These are phyloP conservation scores for Arachis hypogaea DNA, from an alignment of 306 rosid species.

Conservation along the genomic window DNA sequence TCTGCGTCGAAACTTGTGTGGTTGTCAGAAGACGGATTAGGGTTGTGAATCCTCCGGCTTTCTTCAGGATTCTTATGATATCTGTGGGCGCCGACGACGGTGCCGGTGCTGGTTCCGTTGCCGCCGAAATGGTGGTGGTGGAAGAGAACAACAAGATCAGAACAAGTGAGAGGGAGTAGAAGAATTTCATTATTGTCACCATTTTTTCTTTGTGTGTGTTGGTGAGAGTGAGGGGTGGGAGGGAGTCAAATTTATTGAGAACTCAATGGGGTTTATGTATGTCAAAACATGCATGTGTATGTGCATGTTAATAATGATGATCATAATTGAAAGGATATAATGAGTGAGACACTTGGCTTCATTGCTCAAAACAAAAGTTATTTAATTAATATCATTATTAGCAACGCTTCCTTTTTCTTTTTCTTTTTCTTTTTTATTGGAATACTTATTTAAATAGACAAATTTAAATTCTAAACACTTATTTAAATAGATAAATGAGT, in stretches of 20 bases:
- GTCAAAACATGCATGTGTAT: not conserved
- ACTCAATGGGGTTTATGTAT: not conserved
- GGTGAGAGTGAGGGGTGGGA: constrained; percentile 4
- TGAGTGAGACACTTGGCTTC: no score
- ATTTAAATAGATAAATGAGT: no score
- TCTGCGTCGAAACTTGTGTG: constrained; percentile 62
- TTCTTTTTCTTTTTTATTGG: no score
- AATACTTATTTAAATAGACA: no score
- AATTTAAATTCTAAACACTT: no score
- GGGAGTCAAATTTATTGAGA: constrained; percentile 55
- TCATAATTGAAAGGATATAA: constrained; percentile 36
- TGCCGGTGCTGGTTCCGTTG: constrained; percentile 56
- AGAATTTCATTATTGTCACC: constrained; percentile 41
- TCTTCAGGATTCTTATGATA: constrained; percentile 59
- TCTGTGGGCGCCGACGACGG: constrained; percentile 65
- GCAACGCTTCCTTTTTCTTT: no score
- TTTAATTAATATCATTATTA: no score
- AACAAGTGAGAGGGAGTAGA: constrained; percentile 38
- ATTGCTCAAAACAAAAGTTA: no score
- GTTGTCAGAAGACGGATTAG: constrained; percentile 64
- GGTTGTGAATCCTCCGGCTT: constrained; percentile 62
- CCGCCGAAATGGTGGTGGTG: constrained; percentile 25
- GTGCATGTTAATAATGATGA: no score
- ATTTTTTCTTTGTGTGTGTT: constrained; percentile 20
- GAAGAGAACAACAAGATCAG: constrained; percentile 23